Evolutionary conservation across 805 yeast species (phyloP), one percentile per base, ranked within the genome.

Genomic region (Spathaspora sp.): DNA sequence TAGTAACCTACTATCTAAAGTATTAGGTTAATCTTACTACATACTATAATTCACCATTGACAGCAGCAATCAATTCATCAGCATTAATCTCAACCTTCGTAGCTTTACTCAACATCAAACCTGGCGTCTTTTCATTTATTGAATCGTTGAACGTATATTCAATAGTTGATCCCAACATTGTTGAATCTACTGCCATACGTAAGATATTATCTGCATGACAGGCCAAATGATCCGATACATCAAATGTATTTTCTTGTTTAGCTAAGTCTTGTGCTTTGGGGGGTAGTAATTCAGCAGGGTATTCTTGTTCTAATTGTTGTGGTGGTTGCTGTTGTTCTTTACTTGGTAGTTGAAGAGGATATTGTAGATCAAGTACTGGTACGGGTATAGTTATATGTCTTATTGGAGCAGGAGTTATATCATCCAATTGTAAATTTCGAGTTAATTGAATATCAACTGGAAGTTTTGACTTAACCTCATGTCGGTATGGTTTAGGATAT

Each of bases 141-240:
- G 73, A 67, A 31, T 71, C 75, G 48, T 69, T 71, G 26, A 23
- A 23, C 6, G 26, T 23, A 23, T 23, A 23, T 23, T 23, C 26
- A 23, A 23, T 23, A 23, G 75, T 69, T 1, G 77, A 72, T 1
- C 76, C 76, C 48, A 73, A 61, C 75, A 74, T 69, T 2, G 79
- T 75, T 26, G 79, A 69, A 53, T 75, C 79, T 46, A 75, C 73
- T 5, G 79, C 79, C 78, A 75, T 74, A 19, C 75, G 61, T 67
- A 75, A 63, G 50, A 75, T 75, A 50, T 71, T 72, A 47, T 73
- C 74, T 1, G 79, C 79, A 54, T 75, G 79, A 49, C 78, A 75
- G 5, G 79, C 79, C 52, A 75, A 65, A 18, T 67, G 67, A 55
- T 75, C 79, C 26, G 26, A 23, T 6, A 23, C 26, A 31, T 61